Percentiles rank a stretch among this genome's conserved stretches.
phyloP scores from a whole-genome alignment of 2,329 filamentous ascomycete species.

The Botrytis tulipae region DNA sequence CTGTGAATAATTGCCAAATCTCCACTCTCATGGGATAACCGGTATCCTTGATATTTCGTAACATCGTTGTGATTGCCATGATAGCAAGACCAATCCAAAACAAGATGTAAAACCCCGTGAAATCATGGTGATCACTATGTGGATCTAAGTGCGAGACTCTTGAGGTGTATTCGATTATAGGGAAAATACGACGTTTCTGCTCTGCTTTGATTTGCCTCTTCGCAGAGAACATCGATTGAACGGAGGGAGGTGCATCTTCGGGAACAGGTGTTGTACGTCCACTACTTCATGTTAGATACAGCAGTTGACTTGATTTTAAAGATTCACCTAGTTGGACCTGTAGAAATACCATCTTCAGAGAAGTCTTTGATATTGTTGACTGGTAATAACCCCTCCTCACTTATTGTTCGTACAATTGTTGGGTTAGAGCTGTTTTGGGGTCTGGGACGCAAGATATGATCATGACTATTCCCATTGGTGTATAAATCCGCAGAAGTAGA shows the following conservation, averaged over 20 bases:
- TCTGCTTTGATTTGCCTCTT: conserved; percentile 80
- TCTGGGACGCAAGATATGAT: conserved; percentile 37
- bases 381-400: conserved; percentile 30
- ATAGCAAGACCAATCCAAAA: conserved; percentile 98
- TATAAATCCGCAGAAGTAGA: conserved; percentile 35
- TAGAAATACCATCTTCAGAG: conserved; percentile 28
- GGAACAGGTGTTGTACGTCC: conserved; percentile 81
- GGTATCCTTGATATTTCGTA: conserved; percentile 91
- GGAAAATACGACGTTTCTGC: conserved; percentile 81
- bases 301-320: too few species aligned
- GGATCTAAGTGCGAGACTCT: conserved; percentile 96
- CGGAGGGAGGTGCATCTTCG: conserved; percentile 88
- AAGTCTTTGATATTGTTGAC: conserved; percentile 22
- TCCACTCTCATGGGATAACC: conserved; percentile 80
- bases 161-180: conserved; percentile 85
- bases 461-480: conserved; percentile 33
- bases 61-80: conserved; percentile 92
- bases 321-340: conserved; percentile 22
- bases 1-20: conserved; percentile 84
- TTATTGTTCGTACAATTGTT: conserved; percentile 31
- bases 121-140: conserved; percentile 86
- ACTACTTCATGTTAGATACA: conserved; percentile 46
- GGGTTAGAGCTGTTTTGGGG: conserved; percentile 34
- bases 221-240: conserved; percentile 79
- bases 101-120: conserved; percentile 94